phyloP scores from a whole-genome alignment of 208 protist genomes.

The Acanthamoeba lenticulata region DNA sequence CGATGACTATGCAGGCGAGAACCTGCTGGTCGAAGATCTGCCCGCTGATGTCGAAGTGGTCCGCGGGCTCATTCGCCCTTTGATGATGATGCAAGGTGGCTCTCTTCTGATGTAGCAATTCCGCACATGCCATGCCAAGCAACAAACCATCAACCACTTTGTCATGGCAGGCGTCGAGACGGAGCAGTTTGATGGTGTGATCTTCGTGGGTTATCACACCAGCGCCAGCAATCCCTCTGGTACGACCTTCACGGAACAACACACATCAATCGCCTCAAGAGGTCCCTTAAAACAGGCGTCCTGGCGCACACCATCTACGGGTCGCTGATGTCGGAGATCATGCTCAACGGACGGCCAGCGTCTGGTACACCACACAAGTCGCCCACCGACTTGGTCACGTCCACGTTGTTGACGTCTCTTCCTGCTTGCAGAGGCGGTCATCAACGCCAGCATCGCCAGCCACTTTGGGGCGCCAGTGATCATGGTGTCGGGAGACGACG shows the following conservation, averaged over 20 bases:
- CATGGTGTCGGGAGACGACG: neutral
- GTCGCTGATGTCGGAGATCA: neutral
- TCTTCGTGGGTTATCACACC: neutral
- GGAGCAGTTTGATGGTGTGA: neutral
- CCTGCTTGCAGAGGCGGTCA: neutral
- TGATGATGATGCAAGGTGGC: neutral
- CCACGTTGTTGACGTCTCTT: neutral
- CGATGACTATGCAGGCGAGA: neutral
- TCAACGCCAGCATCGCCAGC: neutral
- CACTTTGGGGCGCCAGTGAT: neutral
- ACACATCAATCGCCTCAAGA: neutral
- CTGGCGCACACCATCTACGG: neutral
- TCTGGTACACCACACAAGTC: neutral
- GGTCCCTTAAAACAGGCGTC: neutral
- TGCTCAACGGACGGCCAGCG: neutral
- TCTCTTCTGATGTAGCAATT: neutral
- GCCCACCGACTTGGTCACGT: neutral
- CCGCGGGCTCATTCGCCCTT: neutral
- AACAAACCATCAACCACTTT: too few species aligned
- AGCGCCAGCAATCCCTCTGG: neutral
- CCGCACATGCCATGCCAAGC: neutral
- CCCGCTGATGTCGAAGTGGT: neutral
- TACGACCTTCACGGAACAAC: neutral
- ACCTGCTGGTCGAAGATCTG: neutral
- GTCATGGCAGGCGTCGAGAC: neutral